Evolutionary conservation across 179 eudicot species (phyloP).

Genomic region (Camellia oleifera): DNA sequence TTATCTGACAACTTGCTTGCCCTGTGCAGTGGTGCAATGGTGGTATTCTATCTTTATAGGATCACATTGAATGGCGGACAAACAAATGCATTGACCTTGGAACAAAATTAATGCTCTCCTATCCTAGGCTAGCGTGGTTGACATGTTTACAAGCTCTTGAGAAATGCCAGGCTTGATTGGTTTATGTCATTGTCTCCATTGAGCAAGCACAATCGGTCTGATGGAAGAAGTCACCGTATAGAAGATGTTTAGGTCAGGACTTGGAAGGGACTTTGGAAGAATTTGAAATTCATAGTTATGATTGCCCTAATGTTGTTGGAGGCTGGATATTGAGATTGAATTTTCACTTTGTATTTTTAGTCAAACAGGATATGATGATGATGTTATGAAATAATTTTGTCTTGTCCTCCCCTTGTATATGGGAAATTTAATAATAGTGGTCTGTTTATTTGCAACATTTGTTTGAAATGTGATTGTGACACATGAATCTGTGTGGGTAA

Average conservation of each 20-base stretch:
- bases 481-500: background rate
- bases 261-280: background rate
- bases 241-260: background rate
- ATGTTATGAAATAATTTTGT: conserved; percentile 2
- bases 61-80: conserved; percentile 33
- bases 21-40: conserved; percentile 68
- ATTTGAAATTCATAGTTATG: background rate
- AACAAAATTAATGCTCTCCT: conserved; percentile 24
- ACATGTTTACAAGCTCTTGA: background rate
- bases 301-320: background rate
- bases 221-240: background rate
- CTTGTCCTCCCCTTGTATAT: conserved; percentile 7
- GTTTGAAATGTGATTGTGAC: too few relatives aligned
- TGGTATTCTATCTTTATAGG: conserved; percentile 68
- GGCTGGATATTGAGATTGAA: background rate
- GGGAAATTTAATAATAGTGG: background rate
- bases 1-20: conserved; percentile 17
- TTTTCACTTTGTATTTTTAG: background rate
- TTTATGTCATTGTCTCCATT: background rate
- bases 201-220: background rate
- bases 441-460: background rate
- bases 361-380: conserved; percentile 5
- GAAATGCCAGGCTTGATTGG: background rate
- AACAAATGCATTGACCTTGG: conserved; percentile 31
- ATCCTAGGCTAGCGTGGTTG: background rate